phyloP scores from a whole-genome alignment of 441 rosid species.

The Corymbia calophylla region DNA sequence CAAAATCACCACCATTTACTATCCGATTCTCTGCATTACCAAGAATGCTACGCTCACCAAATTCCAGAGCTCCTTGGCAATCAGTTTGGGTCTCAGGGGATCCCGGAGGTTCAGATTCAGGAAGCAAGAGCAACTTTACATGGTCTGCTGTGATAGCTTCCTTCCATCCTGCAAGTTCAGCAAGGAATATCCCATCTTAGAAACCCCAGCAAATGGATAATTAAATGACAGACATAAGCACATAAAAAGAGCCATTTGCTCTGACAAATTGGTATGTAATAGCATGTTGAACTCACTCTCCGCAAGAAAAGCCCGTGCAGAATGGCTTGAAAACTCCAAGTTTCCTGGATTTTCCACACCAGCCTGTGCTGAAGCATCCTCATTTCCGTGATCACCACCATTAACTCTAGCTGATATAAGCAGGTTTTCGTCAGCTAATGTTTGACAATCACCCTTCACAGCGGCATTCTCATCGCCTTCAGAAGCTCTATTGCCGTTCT shows the following conservation, averaged over 20 bases:
- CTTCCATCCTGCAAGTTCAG: conserved; percentile 74
- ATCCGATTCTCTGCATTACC: conserved; percentile 15
- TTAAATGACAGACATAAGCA: not conserved
- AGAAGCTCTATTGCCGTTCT: conserved; percentile 24
- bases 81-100: conserved; percentile 13
- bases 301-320: conserved; percentile 73
- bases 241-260: not conserved
- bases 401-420: conserved; percentile 1
- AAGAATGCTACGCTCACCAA: not conserved
- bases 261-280: not conserved
- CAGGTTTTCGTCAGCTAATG: conserved; percentile 19
- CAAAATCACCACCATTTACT: not conserved
- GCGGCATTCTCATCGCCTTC: conserved; percentile 16
- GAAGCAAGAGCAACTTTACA: conserved; percentile 47
- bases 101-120: conserved; percentile 24
- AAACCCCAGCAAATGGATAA: not conserved
- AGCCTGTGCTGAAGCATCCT: conserved; percentile 1
- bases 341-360: conserved; percentile 12
- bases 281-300: conserved; percentile 41
- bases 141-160: conserved; percentile 67
- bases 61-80: conserved; percentile 8
- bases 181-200: not conserved
- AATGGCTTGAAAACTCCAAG: conserved; percentile 36
- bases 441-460: conserved; percentile 15
- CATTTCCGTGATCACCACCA: not conserved